Evolutionary conservation across 305 asterid genomes (phyloP), one percentile per base, ranked within the genome.

Genomic region (Rubia tinctorum): DNA sequence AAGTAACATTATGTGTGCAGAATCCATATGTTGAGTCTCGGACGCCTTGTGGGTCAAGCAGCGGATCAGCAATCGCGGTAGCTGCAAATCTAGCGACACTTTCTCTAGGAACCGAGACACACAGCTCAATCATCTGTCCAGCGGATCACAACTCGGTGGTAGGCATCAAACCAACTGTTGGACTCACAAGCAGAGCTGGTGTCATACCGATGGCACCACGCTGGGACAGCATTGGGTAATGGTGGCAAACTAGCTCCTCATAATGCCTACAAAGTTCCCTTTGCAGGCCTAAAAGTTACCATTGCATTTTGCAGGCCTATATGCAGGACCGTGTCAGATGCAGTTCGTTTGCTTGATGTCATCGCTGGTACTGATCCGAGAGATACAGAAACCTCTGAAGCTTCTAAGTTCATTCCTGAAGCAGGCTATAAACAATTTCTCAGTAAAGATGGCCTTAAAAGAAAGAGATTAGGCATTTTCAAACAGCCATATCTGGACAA

Each of bases 111-210:
- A 73, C 78, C 0, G 75, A 78, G 68, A 78, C 81, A 6, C 75
- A 61, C 58, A 71, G 81, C 39, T 78, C 81, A 39, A 78, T 78
- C 8, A 15, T 77, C 71, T 78, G 81, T 62, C 81, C 81, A 34
- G 56, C 81, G 1, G 74, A 45, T 40, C 70, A 37, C 64, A 78
- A 78, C 64, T 73, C 81, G 0, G 81, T 67, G 47, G 81, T 78
- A 10, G 78, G 78, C 13, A 8, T 78, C 23, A 78, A 78, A 34
- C 81, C 81, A 3, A 73, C 78, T 0, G 71, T 78, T 23, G 77
- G 75, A 17, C 75, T 78, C 5, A 78, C 81, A 6, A 78, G 78
- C 47, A 69, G 81, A 39, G 75, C 81, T 6, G 81, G 81, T 8
- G 78, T 73, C 13, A 65, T 78, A 44, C 81, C 78, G 3, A 63